Conservation (phyloP, 352 stramenopile species). For the Globisporangium lucens region DNA sequence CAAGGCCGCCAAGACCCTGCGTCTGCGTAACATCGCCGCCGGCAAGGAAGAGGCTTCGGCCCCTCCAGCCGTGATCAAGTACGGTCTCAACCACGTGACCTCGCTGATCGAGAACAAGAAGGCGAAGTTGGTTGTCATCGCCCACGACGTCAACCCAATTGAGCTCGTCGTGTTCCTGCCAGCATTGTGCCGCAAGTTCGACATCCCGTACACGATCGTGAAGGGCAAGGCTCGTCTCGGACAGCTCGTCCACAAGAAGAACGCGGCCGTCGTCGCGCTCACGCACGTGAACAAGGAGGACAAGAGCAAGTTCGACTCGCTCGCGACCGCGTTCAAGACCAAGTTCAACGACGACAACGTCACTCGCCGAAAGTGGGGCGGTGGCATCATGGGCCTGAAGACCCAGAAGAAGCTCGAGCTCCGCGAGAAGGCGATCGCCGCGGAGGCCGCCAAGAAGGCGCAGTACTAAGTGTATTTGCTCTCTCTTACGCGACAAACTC, state of each 20-base stretch:
- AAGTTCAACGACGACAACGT: slow-evolving; percentile 97
- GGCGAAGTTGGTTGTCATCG: slow-evolving; percentile 98
- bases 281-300: slow-evolving; percentile 98
- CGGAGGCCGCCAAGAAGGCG: slow-evolving; percentile 98
- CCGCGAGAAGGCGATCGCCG: slow-evolving; percentile 95
- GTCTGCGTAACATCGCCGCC: slow-evolving; percentile 95
- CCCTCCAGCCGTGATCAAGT: slow-evolving; percentile 95
- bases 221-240: slow-evolving; percentile 99
- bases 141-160: slow-evolving; percentile 98
- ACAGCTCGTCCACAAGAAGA: slow-evolving; percentile 99
- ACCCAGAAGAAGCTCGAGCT: slow-evolving; percentile 99
- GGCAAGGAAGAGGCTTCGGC: slow-evolving; percentile 90
- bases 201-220: slow-evolving; percentile 99
- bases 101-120: slow-evolving; percentile 99
- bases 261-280: slow-evolving; percentile 93
- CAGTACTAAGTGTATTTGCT: slow-evolving; percentile 80
- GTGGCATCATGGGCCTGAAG: slow-evolving; percentile 99
- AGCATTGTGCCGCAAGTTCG: slow-evolving; percentile 98
- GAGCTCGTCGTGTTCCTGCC: slow-evolving; percentile 98
- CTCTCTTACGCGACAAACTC: slow-evolving; percentile 3
- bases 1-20: slow-evolving; percentile 96
- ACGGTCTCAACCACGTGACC: slow-evolving; percentile 99
- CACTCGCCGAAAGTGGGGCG: slow-evolving; percentile 96
- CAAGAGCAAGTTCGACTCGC: slow-evolving; percentile 94
- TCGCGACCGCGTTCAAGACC: slow-evolving; percentile 91